Evolutionary conservation across 495 filamentous ascomycete species (phyloP), one percentile per base, ranked within the genome.

Genomic region (Lophiostoma macrostomum): DNA sequence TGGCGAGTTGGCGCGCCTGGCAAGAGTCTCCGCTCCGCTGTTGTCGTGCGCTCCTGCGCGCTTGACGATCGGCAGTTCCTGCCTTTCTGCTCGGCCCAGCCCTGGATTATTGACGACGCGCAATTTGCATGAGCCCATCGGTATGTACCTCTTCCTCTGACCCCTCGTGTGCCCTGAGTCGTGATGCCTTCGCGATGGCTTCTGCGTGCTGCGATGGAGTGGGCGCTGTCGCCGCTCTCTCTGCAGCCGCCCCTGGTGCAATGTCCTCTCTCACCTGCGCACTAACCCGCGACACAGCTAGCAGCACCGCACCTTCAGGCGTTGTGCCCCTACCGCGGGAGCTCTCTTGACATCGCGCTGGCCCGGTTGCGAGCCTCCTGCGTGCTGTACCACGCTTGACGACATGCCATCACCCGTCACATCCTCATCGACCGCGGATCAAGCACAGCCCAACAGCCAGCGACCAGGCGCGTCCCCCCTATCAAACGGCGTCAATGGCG

Each of bases 71-170:
- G 58, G 58, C 58, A 61, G 34, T 22, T 56, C 46, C 40, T 53
- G 8, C 57, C 57, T 38, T 60, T 53, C 53, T 47, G 52, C 57
- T 25, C 45, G 42, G 53, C 37, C 52, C 47, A 52, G 47, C 46
- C 49, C 42, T 34, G 53, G 35, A 55, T 31, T n/a, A n/a, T n/a
- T 59, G 50, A 53, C 58, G 58, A 56, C 58, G 58, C 58, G 58
- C 52, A 61, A 53, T 45, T 57, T 57, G 58, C 58, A 57, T 57
- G 47, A 44, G 16, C 47, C n/a, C 47, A 51, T 50, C 55, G 47
- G 53, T 55, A 55, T 56, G 58, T 56, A 38, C 16, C 6, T 52
- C 22, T 48, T 18, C 23, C 35, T 24, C 30, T 42, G 30, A 12
- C 28, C 18, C 35, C 24, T 51, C 25, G 55, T 28, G 50, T 34